A percentile compares a stretch with the other conserved stretches of the same genome.
Evolutionary conservation across 495 filamentous ascomycete species (phyloP).

Genomic region (Acidomyces sp.): DNA sequence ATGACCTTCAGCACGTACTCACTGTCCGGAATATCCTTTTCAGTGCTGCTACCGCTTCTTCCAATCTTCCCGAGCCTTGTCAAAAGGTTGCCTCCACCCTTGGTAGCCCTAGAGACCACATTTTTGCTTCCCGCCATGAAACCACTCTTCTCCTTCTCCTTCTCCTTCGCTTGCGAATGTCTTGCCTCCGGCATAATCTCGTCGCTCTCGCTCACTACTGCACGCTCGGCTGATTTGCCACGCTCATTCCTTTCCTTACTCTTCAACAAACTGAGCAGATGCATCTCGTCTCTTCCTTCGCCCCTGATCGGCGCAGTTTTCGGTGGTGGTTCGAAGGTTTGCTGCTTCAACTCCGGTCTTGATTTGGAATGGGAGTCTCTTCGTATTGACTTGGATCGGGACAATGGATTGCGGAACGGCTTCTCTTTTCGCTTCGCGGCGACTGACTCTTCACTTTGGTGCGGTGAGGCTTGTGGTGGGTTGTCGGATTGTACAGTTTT

Average conservation of each 20-base stretch:
- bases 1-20: slow-evolving; percentile 67
- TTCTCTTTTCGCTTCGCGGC: slow-evolving; percentile 4
- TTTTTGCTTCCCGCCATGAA: slow-evolving; percentile 63
- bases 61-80: slow-evolving; percentile 64
- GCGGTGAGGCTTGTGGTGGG: slow-evolving; percentile 14
- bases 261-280: background rate
- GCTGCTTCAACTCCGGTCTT: slow-evolving; percentile 7
- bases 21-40: slow-evolving; percentile 56
- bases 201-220: slow-evolving; percentile 4
- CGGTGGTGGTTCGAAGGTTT: slow-evolving; percentile 8
- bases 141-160: slow-evolving; percentile 13
- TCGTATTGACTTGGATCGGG: slow-evolving; percentile 15
- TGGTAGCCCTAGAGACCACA: slow-evolving; percentile 57
- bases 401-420: slow-evolving; percentile 16
- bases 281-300: slow-evolving; percentile 9
- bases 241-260: slow-evolving; percentile 15
- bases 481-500: too few relatives aligned
- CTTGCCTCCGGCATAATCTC: slow-evolving; percentile 11
- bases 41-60: slow-evolving; percentile 56
- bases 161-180: slow-evolving; percentile 20
- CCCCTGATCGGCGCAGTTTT: slow-evolving; percentile 13
- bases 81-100: slow-evolving; percentile 55
- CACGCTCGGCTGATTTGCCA: slow-evolving; percentile 18
- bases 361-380: slow-evolving; percentile 15
- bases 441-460: slow-evolving; percentile 13